Conservation (phyloP, 331 rosid genomes). For the Acacia pycnantha region DNA sequence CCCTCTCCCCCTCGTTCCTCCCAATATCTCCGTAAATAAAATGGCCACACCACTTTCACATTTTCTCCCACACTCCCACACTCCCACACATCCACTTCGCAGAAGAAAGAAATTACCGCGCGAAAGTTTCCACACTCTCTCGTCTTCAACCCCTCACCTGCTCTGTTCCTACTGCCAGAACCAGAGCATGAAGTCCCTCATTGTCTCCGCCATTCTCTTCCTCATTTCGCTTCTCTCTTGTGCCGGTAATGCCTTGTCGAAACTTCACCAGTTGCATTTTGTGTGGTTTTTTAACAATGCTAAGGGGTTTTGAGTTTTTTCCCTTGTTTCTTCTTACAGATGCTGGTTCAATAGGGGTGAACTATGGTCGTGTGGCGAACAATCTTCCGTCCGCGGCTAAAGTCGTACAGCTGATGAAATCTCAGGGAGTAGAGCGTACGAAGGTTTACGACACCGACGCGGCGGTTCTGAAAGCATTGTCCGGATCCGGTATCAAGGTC, state of each 20-base stretch:
- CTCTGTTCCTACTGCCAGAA: conserved; percentile 26
- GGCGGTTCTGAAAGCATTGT: conserved; percentile 65
- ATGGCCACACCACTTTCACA: not conserved
- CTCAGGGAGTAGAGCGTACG: conserved; percentile 63
- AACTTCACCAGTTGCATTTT: not conserved
- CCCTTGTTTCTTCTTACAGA: conserved; percentile 34
- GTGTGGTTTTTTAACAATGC: not conserved
- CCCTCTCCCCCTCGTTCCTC: conserved; percentile 45
- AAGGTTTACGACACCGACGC: conserved; percentile 93
- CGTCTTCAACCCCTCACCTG: not conserved
- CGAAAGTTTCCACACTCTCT: not conserved
- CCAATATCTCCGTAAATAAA: conserved; percentile 26
- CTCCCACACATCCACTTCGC: not conserved
- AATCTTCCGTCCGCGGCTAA: conserved; percentile 77
- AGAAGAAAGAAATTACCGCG: not conserved
- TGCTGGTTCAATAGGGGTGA: conserved; percentile 80
- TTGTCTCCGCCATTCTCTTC: conserved; percentile 24
- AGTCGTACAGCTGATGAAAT: conserved; percentile 64
- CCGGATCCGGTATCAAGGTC: conserved; percentile 69
- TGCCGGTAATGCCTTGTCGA: conserved; percentile 37
- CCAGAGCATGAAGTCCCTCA: conserved; percentile 50
- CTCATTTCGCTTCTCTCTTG: conserved; percentile 26
- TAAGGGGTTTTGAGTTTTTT: not conserved
- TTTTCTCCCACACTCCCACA: not conserved
- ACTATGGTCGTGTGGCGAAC: conserved; percentile 89